Evolutionary conservation across 1,284 basidiomycete species (phyloP).

Genomic region (Pterulicium gracile): DNA sequence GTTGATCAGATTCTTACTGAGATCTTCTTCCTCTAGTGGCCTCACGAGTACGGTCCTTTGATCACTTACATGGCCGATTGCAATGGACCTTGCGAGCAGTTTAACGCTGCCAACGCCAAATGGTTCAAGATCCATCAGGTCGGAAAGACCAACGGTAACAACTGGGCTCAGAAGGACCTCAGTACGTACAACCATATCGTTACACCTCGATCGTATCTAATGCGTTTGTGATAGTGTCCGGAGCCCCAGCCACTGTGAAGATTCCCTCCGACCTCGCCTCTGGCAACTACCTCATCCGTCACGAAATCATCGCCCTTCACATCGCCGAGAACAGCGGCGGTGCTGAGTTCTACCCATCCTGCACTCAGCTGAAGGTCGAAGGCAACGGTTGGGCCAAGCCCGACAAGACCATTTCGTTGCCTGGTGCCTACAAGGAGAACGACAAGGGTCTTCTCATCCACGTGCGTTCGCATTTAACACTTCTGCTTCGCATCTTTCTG

Average conservation of each 20-base stretch:
- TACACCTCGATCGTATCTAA: background rate
- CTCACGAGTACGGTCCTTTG: constrained; percentile 25
- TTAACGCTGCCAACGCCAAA: constrained; percentile 22
- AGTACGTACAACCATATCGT: background rate
- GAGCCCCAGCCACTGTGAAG: constrained; percentile 25
- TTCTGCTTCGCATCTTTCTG: constrained; percentile 1
- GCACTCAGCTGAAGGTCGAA: constrained; percentile 36
- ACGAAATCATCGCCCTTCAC: constrained; percentile 47
- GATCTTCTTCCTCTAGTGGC: constrained; percentile 19
- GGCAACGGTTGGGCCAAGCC: constrained; percentile 30
- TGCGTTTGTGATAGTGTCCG: constrained; percentile 11
- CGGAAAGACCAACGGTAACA: constrained; percentile 10
- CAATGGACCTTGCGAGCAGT: constrained; percentile 20
- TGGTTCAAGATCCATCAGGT: constrained; percentile 30
- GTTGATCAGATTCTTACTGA: constrained; percentile 1
- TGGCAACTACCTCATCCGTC: constrained; percentile 43
- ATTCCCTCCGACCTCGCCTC: constrained; percentile 33
- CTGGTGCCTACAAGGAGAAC: constrained; percentile 37
- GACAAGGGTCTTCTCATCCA: constrained; percentile 37
- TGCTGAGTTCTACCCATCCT: constrained; percentile 49
- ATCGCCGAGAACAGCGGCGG: constrained; percentile 29
- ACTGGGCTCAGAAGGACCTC: background rate
- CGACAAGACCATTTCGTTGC: constrained; percentile 30
- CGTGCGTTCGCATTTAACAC: constrained; percentile 16
- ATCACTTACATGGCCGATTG: constrained; percentile 29